Evolutionary conservation across 2,329 filamentous ascomycete species (phyloP).

Genomic region (Beauveria sp.): DNA sequence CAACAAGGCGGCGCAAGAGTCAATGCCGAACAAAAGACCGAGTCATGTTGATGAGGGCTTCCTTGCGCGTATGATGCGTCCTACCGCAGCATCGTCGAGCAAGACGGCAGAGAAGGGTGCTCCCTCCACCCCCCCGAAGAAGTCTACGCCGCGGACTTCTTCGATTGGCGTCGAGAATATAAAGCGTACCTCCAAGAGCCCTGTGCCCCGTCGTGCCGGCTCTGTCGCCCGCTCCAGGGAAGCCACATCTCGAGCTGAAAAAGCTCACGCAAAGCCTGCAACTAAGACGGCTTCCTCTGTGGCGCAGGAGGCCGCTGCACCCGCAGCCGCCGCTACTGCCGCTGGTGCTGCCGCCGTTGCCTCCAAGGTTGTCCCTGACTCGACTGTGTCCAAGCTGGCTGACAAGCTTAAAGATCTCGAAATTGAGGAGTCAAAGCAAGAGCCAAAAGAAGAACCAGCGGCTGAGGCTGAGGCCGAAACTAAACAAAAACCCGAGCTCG

Average conservation of each 20-base stretch:
- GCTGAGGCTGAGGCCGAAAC: not conserved
- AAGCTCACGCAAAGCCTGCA: not conserved
- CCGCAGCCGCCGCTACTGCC: not conserved
- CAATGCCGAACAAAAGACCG: conserved; percentile 36
- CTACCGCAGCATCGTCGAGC: conserved; percentile 60
- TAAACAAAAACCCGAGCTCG: not conserved
- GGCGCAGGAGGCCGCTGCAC: not conserved
- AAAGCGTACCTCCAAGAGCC: conserved; percentile 18
- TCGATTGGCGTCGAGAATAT: not conserved
- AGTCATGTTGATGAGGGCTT: conserved; percentile 61
- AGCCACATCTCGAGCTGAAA: not conserved
- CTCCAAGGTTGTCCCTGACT: not conserved
- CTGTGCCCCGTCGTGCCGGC: conserved; percentile 9
- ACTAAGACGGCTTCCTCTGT: not conserved
- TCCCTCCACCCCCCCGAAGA: conserved; percentile 41
- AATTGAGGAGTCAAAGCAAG: not conserved
- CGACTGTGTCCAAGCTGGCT: not conserved
- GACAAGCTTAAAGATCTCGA: conserved; percentile 3
- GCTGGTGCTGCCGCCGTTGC: not conserved
- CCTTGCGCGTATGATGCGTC: conserved; percentile 74
- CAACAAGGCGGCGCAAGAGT: conserved; percentile 37
- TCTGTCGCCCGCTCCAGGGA: conserved; percentile 5
- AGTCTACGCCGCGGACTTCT: conserved; percentile 16
- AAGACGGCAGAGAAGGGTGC: conserved; percentile 57
- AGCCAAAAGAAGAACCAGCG: not conserved